These are phyloP conservation scores for Arthrobotrys pseudoclavata DNA, from an alignment of 2,329 filamentous ascomycete genomes.

Conservation along the genomic window DNA sequence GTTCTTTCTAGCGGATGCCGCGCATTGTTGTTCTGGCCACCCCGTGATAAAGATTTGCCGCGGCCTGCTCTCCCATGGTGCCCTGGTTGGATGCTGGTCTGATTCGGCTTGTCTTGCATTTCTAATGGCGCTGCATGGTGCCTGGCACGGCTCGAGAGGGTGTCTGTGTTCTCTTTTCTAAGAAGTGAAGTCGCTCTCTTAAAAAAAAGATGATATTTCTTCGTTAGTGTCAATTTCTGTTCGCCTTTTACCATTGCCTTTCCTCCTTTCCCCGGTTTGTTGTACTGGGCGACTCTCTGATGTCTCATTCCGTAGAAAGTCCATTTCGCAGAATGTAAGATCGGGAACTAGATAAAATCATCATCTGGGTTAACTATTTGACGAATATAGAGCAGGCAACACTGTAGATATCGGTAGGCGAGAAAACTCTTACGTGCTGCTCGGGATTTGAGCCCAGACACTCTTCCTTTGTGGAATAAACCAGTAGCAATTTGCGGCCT, in stretches of 20 bases:
- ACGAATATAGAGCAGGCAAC: not conserved
- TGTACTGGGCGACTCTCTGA: not conserved
- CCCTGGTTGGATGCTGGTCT: not conserved
- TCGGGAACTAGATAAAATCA: constrained; percentile 39
- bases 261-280: not conserved
- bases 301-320: constrained; percentile 30
- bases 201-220: constrained; percentile 49
- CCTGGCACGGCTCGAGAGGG: not conserved
- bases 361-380: constrained; percentile 6
- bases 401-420: not conserved
- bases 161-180: constrained; percentile 31
- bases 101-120: not conserved
- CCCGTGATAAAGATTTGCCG: not conserved
- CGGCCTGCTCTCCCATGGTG: not conserved
- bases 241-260: constrained; percentile 9
- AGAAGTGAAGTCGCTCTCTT: constrained; percentile 12
- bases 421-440: constrained; percentile 34
- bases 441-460: constrained; percentile 37
- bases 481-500: constrained; percentile 37
- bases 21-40: not conserved
- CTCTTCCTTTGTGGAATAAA: constrained; percentile 52
- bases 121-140: not conserved
- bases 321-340: constrained; percentile 51
- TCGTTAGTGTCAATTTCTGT: not conserved
- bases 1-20: not conserved